Evolutionary conservation across 1,284 basidiomycete species (phyloP).

Genomic region (Puccinia horiana): DNA sequence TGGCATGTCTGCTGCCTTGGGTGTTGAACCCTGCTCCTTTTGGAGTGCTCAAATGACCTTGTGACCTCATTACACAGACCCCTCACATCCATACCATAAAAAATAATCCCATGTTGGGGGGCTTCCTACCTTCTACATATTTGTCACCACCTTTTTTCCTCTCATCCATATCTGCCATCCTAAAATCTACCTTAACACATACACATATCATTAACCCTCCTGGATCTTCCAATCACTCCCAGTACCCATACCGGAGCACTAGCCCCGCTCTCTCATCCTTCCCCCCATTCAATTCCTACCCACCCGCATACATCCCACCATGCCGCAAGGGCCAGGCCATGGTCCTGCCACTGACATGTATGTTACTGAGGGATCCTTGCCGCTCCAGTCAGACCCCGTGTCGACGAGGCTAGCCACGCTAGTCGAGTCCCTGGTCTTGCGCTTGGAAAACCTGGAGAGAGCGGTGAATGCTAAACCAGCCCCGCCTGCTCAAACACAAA

Average conservation of each 20-base stretch:
- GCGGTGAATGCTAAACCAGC: neutral
- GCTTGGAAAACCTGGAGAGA: neutral
- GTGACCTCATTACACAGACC: too few relatives aligned
- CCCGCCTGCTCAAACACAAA: neutral
- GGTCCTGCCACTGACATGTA: neutral
- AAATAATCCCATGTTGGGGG: neutral
- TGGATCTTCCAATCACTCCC: neutral
- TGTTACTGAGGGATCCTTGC: neutral
- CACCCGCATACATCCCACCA: neutral
- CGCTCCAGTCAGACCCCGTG: neutral
- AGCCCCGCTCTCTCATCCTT: neutral
- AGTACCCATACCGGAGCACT: neutral
- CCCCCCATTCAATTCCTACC: neutral
- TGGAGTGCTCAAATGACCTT: too few relatives aligned
- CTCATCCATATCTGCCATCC: neutral
- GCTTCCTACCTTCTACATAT: neutral
- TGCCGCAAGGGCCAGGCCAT: neutral
- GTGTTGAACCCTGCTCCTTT: too few relatives aligned
- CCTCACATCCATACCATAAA: too few relatives aligned
- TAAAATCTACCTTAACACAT: neutral
- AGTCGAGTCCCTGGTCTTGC: neutral
- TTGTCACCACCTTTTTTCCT: neutral
- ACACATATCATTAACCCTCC: neutral
- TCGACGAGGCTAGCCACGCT: neutral
- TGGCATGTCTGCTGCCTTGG: too few relatives aligned